Base-by-base conservation (phyloP, 2,329 filamentous ascomycete genomes). In the Paraconiothyrium brasiliense region DNA sequence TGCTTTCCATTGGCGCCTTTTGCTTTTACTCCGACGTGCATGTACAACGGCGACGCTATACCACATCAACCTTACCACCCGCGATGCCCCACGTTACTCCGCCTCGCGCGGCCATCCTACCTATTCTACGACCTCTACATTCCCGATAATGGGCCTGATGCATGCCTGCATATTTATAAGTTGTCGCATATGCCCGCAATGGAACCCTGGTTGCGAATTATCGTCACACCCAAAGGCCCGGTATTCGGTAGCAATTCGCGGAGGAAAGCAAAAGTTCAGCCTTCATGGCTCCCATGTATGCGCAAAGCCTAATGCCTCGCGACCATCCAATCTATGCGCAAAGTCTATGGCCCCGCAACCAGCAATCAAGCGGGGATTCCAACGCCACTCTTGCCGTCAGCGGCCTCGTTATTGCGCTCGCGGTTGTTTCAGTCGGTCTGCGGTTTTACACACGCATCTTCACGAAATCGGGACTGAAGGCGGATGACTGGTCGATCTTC, bases 401-500 rank as follows among this genome's bases (percentile, higher is more conserved):
- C 9, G 54, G 54, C 4, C 54, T 56, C 41, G 30, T 56, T 16
- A 56, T 56, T 13, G 54, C 54, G 4, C 54, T 56, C 30, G 54
- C 54, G 1, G 54, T 56, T 30, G 54, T 56, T 27, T 46, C 54
- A 2, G 41, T 43, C 16, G 54, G 54, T 27, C 24, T 56, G 16
- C 44, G 55, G 6, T 50, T 57, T 16, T 57, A 50, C 32, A 50
- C 47, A 1, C 55, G 55, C 34, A 50, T 57, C 35, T 57, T 57
- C 35, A 57, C 55, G 3, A 49, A 43, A 16, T 49, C 44, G 9
- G 55, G 55, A 9, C 20, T 57, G 44, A 57, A 57, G 20, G 16
- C 47, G 9, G 55, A 57, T 16, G 55, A 57, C 34, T 57, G 55
- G 55, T 20, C 32, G 14, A 57, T 57, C 20, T 50, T 57, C 20